Base-by-base conservation (phyloP, 1,284 basidiomycete species). In the Rhizoctonia solani region DNA sequence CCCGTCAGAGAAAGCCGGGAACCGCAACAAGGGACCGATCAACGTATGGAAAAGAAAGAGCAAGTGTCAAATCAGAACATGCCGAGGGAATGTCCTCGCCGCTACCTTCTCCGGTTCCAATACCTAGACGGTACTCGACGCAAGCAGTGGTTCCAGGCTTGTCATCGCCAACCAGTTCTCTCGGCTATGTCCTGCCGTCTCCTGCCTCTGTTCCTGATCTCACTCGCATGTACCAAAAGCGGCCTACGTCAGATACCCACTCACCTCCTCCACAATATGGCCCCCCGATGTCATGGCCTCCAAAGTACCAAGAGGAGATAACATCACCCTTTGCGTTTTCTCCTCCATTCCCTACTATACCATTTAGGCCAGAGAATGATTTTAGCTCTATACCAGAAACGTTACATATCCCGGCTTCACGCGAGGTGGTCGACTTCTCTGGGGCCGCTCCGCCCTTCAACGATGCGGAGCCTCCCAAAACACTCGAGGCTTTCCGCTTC, bases 191-290 rank as follows among this genome's bases (percentile, higher is more conserved):
- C 29, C 42, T 66, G 42, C 61, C 61, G 30, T 66, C 61, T 32
- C 61, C 47, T 54, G 61, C 61, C 37, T 66, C 61, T 44, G 61
- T 66, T 54, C 61, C 61, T 54, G 61, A 66, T 66, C 61, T 66
- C 14, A 66, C 61, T 4, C 61, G 61, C 61, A 66, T 66, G 61
- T 66, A 66, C 39, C 61, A 66, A 46, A 66, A 66, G 61, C 61
- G 61, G 34, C 23, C 61, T 14, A 53, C 61, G 9, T 66, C 61
- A 66, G 61, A 66, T 44, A 66, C 61, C 19, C 61, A 66, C 52
- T 66, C 61, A 54, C 61, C 61, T 37, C 52, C 61, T 19, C 61
- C 61, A 19, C 61, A 66, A 34, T 66, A 54, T 66, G 47, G 52
- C 27, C 61, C 61, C 13, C 61, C 61, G 1, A 66, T 66, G 61